phyloP scores from a whole-genome alignment of 1,139 yeast species.

The Suhomyces coccinellae region DNA sequence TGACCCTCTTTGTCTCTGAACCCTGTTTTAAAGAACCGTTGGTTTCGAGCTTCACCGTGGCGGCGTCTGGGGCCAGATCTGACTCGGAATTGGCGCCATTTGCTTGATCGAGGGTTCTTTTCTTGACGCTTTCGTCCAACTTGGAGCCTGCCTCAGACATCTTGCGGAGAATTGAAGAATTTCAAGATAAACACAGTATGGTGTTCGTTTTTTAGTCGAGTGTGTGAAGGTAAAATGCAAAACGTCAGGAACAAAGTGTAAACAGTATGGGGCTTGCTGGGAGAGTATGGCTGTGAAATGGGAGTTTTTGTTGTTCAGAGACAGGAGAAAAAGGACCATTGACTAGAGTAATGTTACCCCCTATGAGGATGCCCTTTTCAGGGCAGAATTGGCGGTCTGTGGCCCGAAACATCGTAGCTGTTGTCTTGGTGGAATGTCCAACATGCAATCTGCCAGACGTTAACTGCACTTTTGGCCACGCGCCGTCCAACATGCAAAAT shows the following conservation, averaged over 20 bases:
- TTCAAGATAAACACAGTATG: not conserved
- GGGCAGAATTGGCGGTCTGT: not conserved
- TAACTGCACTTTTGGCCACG: not conserved
- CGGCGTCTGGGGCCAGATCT: not conserved
- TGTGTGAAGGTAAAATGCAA: constrained; percentile 5
- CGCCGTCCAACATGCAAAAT: not conserved
- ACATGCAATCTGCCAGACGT: not conserved
- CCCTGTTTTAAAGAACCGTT: not conserved
- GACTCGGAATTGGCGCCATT: not conserved
- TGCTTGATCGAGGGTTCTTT: constrained; percentile 3
- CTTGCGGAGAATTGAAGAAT: not conserved
- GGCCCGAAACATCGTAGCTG: no score
- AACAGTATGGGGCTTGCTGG: not conserved
- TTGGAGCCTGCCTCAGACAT: constrained; percentile 10
- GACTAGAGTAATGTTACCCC: no score
- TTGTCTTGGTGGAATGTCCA: not conserved
- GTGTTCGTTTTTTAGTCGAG: constrained; percentile 9
- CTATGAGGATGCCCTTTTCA: not conserved
- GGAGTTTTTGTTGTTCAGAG: no score
- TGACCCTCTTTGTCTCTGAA: constrained; percentile 7
- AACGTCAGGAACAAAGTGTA: constrained; percentile 1
- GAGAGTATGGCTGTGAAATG: not conserved
- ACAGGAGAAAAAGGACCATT: no score
- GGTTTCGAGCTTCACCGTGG: constrained; percentile 1
- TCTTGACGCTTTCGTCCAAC: constrained; percentile 6